phyloP scores from a whole-genome alignment of 495 filamentous ascomycete genomes.

The Ramalina intermedia region DNA sequence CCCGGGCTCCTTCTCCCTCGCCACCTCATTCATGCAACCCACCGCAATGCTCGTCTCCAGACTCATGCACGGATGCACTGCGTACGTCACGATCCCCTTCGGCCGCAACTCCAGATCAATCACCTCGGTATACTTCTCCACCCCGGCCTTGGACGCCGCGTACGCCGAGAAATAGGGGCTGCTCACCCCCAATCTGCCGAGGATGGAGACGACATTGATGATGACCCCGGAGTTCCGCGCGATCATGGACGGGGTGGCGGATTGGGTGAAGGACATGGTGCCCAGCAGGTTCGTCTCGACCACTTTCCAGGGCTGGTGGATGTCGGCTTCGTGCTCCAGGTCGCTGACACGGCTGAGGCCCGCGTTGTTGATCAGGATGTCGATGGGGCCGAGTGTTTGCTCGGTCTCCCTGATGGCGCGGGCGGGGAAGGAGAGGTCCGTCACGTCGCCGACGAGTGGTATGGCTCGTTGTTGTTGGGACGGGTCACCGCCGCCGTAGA shows the following conservation, averaged over 20 bases:
- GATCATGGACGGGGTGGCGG: constrained; percentile 15
- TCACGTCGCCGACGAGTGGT: constrained; percentile 11
- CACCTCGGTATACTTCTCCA: constrained; percentile 16
- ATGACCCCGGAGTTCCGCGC: constrained; percentile 10
- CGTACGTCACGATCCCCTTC: constrained; percentile 16
- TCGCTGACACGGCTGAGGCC: constrained; percentile 8
- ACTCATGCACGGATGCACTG: constrained; percentile 18
- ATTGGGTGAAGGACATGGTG: constrained; percentile 14
- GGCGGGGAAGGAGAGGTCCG: constrained; percentile 7
- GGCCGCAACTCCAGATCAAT: constrained; percentile 14
- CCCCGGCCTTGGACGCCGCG: constrained; percentile 11
- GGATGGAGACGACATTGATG: constrained; percentile 16
- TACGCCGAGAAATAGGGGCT: constrained; percentile 17
- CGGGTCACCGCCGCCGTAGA: constrained; percentile 2
- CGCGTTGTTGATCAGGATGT: constrained; percentile 19
- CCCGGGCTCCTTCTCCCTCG: constrained; percentile 6
- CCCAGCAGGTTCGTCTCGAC: constrained; percentile 14
- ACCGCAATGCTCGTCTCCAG: constrained; percentile 12
- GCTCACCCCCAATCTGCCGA: background rate
- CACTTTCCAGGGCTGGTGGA: constrained; percentile 13
- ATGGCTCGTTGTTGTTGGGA: constrained; percentile 4
- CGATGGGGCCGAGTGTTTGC: constrained; percentile 12
- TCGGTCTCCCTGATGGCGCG: constrained; percentile 8
- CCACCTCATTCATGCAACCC: constrained; percentile 3
- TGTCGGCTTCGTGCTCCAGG: constrained; percentile 13